A percentile compares a stretch with the other conserved stretches of the same genome.
Conservation (phyloP, 2,329 filamentous ascomycete species). For the Colletotrichum graminicola region DNA sequence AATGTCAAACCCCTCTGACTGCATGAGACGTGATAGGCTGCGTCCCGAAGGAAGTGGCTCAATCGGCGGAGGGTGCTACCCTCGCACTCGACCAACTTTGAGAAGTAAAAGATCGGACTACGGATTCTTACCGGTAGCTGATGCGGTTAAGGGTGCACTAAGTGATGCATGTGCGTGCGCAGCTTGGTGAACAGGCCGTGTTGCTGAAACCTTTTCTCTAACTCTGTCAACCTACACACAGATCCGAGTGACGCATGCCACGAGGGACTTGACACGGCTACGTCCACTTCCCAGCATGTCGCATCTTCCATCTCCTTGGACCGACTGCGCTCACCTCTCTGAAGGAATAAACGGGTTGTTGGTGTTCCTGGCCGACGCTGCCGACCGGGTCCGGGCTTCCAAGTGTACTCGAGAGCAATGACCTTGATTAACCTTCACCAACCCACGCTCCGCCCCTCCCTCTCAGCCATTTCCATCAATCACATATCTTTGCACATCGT, state of each 20-base stretch:
- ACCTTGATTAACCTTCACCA: conserved; percentile 32
- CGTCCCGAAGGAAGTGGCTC: conserved; percentile 28
- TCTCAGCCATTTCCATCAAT: not conserved
- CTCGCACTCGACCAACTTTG: not conserved
- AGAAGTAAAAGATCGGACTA: conserved; percentile 17
- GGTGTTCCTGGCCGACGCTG: conserved; percentile 17
- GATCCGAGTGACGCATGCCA: conserved; percentile 41
- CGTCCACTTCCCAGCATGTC: conserved; percentile 25
- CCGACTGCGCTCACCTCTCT: conserved; percentile 6
- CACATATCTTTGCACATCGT: conserved; percentile 9
- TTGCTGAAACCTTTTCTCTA: conserved; percentile 40
- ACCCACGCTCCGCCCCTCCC: conserved; percentile 22
- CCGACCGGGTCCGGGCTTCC: conserved; percentile 22
- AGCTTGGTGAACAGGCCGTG: conserved; percentile 34
- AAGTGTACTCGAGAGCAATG: not conserved
- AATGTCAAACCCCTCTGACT: conserved; percentile 29
- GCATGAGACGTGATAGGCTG: conserved; percentile 26
- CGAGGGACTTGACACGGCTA: conserved; percentile 28
- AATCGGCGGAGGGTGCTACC: conserved; percentile 17
- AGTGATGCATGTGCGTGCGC: conserved; percentile 28
- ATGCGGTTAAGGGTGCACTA: conserved; percentile 3
- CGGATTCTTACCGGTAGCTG: not conserved
- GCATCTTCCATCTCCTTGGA: conserved; percentile 9
- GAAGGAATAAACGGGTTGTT: conserved; percentile 24
- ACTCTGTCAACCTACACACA: conserved; percentile 42